A percentile compares a stretch with the other conserved stretches of the same genome.
These are phyloP conservation scores for Neopestalotiopsis clavispora DNA, from an alignment of 2,329 filamentous ascomycete genomes.

Conservation along the genomic window DNA sequence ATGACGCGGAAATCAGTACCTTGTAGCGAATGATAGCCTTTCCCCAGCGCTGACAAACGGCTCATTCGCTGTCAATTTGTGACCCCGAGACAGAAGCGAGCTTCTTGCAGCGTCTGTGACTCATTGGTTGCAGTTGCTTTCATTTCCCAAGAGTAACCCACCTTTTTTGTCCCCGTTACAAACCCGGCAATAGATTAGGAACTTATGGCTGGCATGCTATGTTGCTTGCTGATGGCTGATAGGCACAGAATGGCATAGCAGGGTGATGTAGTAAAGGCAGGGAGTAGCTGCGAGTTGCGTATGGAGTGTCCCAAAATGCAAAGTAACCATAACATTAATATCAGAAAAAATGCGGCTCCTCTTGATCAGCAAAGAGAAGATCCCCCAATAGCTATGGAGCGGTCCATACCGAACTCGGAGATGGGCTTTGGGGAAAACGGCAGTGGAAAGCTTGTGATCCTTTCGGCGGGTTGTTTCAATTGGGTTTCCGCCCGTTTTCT, in stretches of 20 bases:
- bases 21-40: not conserved
- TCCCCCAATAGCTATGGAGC: not conserved
- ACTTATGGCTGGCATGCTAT: too few relatives aligned
- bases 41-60: constrained; percentile 11
- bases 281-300: not conserved
- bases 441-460: not conserved
- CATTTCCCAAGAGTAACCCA: constrained; percentile 5
- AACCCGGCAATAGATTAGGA: not conserved
- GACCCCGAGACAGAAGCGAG: not conserved
- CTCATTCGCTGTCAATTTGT: constrained; percentile 7
- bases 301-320: too few relatives aligned
- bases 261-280: not conserved
- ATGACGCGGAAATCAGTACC: constrained; percentile 15
- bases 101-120: not conserved
- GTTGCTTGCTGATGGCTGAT: too few relatives aligned
- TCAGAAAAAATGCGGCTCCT: not conserved
- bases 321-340: not conserved
- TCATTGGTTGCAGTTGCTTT: constrained; percentile 4
- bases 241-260: too few relatives aligned
- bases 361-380: not conserved
- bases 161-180: not conserved
- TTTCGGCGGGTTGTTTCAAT: not conserved
- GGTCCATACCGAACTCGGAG: constrained; percentile 1
- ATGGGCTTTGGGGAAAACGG: not conserved
- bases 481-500: not conserved